Base-by-base conservation (phyloP, 257 asterid species). In the Verbascum thapsus region DNA sequence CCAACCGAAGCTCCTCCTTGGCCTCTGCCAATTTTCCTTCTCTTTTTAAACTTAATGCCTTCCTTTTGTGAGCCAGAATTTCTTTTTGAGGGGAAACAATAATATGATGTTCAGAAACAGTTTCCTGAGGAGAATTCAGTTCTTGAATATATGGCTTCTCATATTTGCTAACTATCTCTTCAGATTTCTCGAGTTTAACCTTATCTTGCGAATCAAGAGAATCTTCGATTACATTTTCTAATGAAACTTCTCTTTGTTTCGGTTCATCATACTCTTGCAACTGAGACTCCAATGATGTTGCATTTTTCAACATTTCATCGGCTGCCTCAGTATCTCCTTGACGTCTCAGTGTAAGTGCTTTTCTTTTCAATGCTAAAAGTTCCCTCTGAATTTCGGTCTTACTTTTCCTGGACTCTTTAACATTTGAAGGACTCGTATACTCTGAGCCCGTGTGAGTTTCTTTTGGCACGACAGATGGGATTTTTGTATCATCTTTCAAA, bases 21-120 rank as follows among this genome's bases (percentile, higher is more conserved):
- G 99, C 99, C 77, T 87, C 96, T 7, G 78, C 80, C 61, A 90
- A 32, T 52, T 90, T 87, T 60, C 99, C 97, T 8, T 87, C 95
- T 72, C 97, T 83, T 81, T 94, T 94, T n/a, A 87, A 70, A 39
- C 89, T 72, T 37, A 94, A 44, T 16, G 99, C 99, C 72, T 74
- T 87, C 75, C 84, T 81, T 83, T 94, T 94, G 76, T 72, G 96
- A 40, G 80, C 84, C 69, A 85, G 53, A 71, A 94, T 84, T 66
- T 87, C 90, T 73, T 78, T 83, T 72, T 78, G 77, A 16, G 74
- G 70, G 44, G 85, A 65, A 71, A n/a, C n/a, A n/a, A 49, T 53
- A 37, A 37, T 53, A 44, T 75, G 77, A 23, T 51, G 71, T 52
- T 66, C 82, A 70, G 87, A 51, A 63, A 49, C 71, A 48, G 64